These are phyloP conservation scores for Botryosphaeria dothidea DNA, from an alignment of 2,329 filamentous ascomycete species.

Conservation along the genomic window DNA sequence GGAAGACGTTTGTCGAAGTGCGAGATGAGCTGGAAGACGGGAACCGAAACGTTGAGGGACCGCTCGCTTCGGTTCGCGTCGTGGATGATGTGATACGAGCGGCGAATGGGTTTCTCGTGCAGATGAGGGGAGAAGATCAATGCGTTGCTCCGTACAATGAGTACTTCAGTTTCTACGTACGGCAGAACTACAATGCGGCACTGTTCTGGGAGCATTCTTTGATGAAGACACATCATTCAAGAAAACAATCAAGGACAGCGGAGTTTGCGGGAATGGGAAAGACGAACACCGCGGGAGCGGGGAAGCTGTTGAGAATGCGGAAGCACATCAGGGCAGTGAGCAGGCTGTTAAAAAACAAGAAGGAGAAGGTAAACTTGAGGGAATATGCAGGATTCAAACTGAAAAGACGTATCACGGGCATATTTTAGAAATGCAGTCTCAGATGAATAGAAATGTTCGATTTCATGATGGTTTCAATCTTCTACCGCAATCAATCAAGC, in stretches of 20 bases:
- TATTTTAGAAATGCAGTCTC: background rate
- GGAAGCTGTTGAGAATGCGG: background rate
- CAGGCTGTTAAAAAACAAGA: background rate
- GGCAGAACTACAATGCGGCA: background rate
- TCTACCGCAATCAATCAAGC: background rate
- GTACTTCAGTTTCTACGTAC: background rate
- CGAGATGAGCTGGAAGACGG: background rate
- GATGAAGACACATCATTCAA: background rate
- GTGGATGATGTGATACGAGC: background rate
- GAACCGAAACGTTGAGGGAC: background rate
- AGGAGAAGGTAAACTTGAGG: background rate
- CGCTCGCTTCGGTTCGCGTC: background rate
- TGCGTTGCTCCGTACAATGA: background rate
- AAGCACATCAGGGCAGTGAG: background rate
- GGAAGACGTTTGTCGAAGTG: background rate
- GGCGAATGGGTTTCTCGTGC: background rate
- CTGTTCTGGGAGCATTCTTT: background rate
- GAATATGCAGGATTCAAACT: background rate
- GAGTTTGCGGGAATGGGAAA: background rate
- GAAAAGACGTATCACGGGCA: background rate
- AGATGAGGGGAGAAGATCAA: background rate
- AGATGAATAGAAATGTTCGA: too few relatives aligned
- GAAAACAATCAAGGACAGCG: background rate
- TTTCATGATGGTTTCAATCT: too few relatives aligned
- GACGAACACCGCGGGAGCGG: background rate